Conservation (phyloP, 768 basidiomycete species). For the Fomitopsis serialis region DNA sequence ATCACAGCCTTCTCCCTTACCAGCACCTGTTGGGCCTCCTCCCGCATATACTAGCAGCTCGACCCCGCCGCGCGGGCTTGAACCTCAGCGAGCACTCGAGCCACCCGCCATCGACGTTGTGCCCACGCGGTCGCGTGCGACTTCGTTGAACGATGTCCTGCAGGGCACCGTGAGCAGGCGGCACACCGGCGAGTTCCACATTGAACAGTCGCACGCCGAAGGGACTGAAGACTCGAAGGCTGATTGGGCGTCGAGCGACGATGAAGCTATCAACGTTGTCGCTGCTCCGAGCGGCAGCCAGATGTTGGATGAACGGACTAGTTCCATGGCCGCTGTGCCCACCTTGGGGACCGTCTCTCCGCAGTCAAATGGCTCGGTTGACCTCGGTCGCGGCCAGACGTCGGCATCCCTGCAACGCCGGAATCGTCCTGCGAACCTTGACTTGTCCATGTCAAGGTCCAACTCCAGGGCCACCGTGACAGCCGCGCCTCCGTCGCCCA, state of each 20-base stretch:
- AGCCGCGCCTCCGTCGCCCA: slow-evolving; percentile 46
- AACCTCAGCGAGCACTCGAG: slow-evolving; percentile 30
- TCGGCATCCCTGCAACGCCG: slow-evolving; percentile 26
- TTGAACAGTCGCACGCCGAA: slow-evolving; percentile 20
- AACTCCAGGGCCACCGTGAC: slow-evolving; percentile 29
- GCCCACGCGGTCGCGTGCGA: slow-evolving; percentile 41
- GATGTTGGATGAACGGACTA: slow-evolving; percentile 79
- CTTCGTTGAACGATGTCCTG: slow-evolving; percentile 58
- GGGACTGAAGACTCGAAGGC: slow-evolving; percentile 33
- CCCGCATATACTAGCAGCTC: slow-evolving; percentile 51
- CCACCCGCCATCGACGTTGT: slow-evolving; percentile 38
- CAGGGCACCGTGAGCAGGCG: slow-evolving; percentile 39
- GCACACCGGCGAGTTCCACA: slow-evolving; percentile 19
- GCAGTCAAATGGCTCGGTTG: slow-evolving; percentile 13
- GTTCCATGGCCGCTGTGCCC: slow-evolving; percentile 39
- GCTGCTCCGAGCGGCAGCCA: slow-evolving; percentile 83
- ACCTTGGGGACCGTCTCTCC: slow-evolving; percentile 17
- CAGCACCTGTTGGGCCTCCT: slow-evolving; percentile 43
- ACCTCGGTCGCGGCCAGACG: slow-evolving; percentile 25
- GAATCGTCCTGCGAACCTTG: slow-evolving; percentile 63
- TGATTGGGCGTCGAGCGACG: slow-evolving; percentile 78
- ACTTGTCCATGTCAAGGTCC: slow-evolving; percentile 35
- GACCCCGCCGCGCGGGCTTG: slow-evolving; percentile 25
- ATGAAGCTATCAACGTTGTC: slow-evolving; percentile 80
- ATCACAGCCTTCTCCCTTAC: slow-evolving; percentile 1